A percentile compares a stretch with the other conserved stretches of the same genome.
These are phyloP conservation scores for Podospora australis DNA, from an alignment of 495 filamentous ascomycete species.

Conservation along the genomic window DNA sequence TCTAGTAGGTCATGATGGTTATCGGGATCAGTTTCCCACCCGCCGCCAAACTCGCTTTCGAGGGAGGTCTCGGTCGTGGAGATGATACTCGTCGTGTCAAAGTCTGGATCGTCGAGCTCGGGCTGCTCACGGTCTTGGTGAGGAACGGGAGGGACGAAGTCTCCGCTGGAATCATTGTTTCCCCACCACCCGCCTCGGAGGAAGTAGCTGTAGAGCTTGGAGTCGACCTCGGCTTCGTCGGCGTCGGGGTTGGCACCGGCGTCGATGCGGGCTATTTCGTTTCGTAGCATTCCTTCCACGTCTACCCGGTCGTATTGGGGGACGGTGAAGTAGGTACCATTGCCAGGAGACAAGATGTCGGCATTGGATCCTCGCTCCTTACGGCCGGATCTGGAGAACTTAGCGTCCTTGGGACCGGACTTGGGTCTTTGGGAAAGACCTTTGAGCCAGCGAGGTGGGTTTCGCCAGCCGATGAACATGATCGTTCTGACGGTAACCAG, in stretches of 20 bases:
- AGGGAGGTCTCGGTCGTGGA: constrained; percentile 43
- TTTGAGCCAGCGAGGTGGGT: constrained; percentile 58
- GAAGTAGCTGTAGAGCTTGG: constrained; percentile 75
- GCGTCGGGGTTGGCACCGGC: constrained; percentile 17
- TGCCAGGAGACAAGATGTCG: constrained; percentile 15
- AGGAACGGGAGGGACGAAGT: constrained; percentile 45
- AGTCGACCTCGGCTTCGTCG: constrained; percentile 62
- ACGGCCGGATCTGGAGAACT: constrained; percentile 41
- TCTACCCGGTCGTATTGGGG: constrained; percentile 60
- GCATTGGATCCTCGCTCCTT: constrained; percentile 1
- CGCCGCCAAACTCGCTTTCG: constrained; percentile 39
- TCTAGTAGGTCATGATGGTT: constrained; percentile 25
- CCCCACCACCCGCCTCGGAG: constrained; percentile 75
- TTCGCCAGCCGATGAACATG: constrained; percentile 52
- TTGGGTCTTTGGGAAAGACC: constrained; percentile 44
- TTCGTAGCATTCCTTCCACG: constrained; percentile 67
- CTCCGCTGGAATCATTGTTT: constrained; percentile 65
- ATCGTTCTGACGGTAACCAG: constrained; percentile 49
- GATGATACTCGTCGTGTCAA: constrained; percentile 73
- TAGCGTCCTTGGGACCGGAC: constrained; percentile 19
- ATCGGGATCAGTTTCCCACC: constrained; percentile 47
- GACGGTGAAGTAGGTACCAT: constrained; percentile 46
- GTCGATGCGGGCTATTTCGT: constrained; percentile 34
- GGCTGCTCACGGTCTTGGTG: background rate
- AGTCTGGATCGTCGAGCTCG: constrained; percentile 43